Conservation (phyloP, 768 basidiomycete species). For the Suillus clintonianus region DNA sequence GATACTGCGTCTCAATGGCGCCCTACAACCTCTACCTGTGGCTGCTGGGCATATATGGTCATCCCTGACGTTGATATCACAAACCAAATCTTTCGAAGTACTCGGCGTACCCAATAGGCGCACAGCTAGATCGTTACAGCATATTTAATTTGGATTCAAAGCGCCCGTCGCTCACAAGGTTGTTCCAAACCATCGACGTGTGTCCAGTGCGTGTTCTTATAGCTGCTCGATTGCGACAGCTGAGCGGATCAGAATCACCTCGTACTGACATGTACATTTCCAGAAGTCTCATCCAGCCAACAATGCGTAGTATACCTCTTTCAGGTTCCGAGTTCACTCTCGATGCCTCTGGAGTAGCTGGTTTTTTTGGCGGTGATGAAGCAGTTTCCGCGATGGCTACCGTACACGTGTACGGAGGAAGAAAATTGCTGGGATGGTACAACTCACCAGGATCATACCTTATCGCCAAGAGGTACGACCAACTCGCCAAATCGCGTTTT, state of each 20-base stretch:
- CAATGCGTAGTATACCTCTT: slow-evolving; percentile 15
- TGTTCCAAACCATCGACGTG: neutral
- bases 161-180: neutral
- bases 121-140: neutral
- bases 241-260: neutral
- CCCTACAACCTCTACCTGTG: neutral
- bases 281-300: slow-evolving; percentile 16
- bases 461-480: slow-evolving; percentile 35
- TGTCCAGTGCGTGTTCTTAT: neutral
- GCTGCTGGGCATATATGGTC: neutral
- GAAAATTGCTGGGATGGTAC: slow-evolving; percentile 40
- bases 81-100: neutral
- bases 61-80: neutral
- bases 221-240: neutral
- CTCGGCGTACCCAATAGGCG: neutral
- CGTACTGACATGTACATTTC: slow-evolving; percentile 23
- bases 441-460: slow-evolving; percentile 39
- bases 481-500: slow-evolving; percentile 34
- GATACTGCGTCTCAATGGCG: neutral
- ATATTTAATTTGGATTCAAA: neutral
- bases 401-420: slow-evolving; percentile 34
- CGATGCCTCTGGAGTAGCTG: slow-evolving; percentile 35
- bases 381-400: slow-evolving; percentile 40
- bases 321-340: slow-evolving; percentile 26
- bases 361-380: slow-evolving; percentile 40